Evolutionary conservation across 2,329 filamentous ascomycete genomes (phyloP).

Genomic region (Xylariales sp.): DNA sequence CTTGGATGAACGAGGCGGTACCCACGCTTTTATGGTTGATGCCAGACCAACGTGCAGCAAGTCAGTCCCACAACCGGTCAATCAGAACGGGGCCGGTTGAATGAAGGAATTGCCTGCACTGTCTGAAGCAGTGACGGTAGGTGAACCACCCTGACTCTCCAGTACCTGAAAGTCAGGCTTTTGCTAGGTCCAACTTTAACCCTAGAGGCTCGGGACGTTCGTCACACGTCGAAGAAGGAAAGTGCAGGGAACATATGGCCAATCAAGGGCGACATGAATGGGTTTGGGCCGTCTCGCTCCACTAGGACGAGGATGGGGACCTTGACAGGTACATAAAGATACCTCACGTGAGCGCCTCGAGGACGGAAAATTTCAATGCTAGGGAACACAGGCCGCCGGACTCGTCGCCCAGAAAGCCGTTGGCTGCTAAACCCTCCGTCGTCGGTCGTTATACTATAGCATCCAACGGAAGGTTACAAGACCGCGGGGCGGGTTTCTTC

Average conservation of each 20-base stretch:
- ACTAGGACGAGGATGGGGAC: constrained; percentile 1
- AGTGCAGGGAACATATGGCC: constrained; percentile 6
- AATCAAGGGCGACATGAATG: constrained; percentile 2
- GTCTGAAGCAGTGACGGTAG: neutral
- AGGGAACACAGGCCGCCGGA: no score
- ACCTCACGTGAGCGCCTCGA: no score
- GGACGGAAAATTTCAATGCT: no score
- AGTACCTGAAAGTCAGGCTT: neutral
- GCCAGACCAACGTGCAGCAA: constrained; percentile 9
- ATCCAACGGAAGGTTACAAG: no score
- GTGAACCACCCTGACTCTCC: constrained; percentile 1
- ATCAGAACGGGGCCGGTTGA: constrained; percentile 4
- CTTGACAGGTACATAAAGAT: neutral
- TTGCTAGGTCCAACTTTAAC: constrained; percentile 6
- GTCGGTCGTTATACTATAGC: no score
- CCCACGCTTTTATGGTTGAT: constrained; percentile 10
- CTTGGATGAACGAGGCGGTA: neutral
- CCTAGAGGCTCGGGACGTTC: constrained; percentile 1
- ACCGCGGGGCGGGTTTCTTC: no score
- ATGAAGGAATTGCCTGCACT: constrained; percentile 7
- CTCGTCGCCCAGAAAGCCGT: no score
- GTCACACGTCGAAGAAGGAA: constrained; percentile 8
- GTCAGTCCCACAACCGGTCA: neutral
- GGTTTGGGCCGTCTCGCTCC: constrained; percentile 4
- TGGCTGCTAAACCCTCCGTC: no score